Conservation (phyloP, 768 basidiomycete genomes). For the Tricholoma matsutake region DNA sequence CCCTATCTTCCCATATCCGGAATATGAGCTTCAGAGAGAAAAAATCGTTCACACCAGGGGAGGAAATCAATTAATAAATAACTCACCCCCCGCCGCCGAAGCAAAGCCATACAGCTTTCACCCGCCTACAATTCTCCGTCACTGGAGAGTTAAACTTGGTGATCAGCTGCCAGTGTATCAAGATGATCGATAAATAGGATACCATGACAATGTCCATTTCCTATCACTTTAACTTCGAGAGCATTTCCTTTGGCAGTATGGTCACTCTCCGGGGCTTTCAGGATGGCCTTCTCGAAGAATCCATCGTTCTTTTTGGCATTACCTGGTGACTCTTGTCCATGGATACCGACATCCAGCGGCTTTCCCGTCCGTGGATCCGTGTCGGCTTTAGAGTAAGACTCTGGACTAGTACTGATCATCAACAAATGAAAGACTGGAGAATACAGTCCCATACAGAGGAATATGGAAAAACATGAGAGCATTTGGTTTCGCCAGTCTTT, state of each 20-base stretch:
- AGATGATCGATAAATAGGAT: constrained; percentile 5
- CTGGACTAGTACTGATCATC: constrained; percentile 45
- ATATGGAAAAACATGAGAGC: constrained; percentile 99
- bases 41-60: background rate
- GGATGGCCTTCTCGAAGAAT: constrained; percentile 81
- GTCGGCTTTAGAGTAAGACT: constrained; percentile 74
- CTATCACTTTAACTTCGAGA: constrained; percentile 82
- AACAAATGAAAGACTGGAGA: background rate
- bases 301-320: constrained; percentile 70
- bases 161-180: background rate
- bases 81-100: constrained; percentile 83
- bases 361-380: constrained; percentile 54
- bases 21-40: constrained; percentile 58
- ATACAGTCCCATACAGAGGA: constrained; percentile 59
- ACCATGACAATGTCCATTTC: constrained; percentile 91
- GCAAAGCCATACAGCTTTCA: constrained; percentile 88
- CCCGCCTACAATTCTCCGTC: constrained; percentile 84
- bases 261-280: constrained; percentile 70
- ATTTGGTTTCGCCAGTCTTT: constrained; percentile 84
- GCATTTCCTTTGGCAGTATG: constrained; percentile 45
- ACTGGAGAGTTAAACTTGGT: constrained; percentile 39
- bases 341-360: constrained; percentile 66
- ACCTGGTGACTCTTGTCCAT: constrained; percentile 56
- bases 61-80: background rate
- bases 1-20: constrained; percentile 79